Conservation (phyloP, 2,329 filamentous ascomycete genomes). For the Didymella glomerata region DNA sequence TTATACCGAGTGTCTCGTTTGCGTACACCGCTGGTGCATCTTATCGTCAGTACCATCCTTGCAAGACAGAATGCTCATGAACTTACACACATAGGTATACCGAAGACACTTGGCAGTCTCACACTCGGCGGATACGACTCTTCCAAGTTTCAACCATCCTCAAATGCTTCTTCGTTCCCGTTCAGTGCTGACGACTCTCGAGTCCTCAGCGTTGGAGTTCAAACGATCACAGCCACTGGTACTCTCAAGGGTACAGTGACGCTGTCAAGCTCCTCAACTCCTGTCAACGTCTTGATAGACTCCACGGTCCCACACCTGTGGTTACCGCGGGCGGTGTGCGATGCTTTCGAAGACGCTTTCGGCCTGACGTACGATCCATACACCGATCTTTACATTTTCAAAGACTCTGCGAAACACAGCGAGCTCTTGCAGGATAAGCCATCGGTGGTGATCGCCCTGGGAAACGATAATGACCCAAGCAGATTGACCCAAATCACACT, state of each 20-base stretch:
- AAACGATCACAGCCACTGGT: neutral
- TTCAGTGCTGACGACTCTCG: neutral
- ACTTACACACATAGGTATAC: neutral
- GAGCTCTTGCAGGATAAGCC: conserved; percentile 35
- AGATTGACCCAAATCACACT: conserved; percentile 45
- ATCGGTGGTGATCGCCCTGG: conserved; percentile 34
- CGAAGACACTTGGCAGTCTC: neutral
- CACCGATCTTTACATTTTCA: conserved; percentile 47
- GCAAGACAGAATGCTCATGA: neutral
- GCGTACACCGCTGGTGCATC: neutral
- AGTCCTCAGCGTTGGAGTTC: neutral
- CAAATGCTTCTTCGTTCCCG: neutral
- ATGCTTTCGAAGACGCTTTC: conserved; percentile 48
- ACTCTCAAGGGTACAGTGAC: neutral
- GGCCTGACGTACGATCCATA: conserved; percentile 48
- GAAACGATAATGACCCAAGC: conserved; percentile 2
- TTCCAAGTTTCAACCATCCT: neutral
- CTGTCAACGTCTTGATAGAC: conserved; percentile 29
- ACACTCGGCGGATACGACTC: neutral
- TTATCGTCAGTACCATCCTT: neutral
- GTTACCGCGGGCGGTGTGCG: conserved; percentile 47
- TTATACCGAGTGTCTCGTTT: neutral
- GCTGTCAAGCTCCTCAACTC: neutral
- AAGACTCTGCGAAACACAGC: conserved; percentile 34
- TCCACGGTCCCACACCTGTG: conserved; percentile 50